phyloP scores from a whole-genome alignment of 2,329 filamentous ascomycete genomes.

The Aphanoascus verrucosus region DNA sequence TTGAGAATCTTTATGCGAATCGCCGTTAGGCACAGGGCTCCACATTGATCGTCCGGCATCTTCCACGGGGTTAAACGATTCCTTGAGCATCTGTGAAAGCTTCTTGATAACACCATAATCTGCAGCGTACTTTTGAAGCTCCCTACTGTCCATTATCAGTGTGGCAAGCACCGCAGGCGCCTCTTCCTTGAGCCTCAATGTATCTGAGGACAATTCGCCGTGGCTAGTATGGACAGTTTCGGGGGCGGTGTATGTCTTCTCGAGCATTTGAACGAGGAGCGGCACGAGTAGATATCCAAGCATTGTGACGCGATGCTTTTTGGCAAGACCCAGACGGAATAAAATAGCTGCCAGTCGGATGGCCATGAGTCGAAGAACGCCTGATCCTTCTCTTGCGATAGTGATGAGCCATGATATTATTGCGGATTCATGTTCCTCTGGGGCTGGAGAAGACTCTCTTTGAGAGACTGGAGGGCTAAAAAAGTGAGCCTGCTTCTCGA shows the following conservation, averaged over 20 bases:
- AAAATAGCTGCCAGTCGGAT: constrained; percentile 58
- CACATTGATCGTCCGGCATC: constrained; percentile 45
- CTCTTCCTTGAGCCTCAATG: constrained; percentile 53
- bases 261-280: constrained; percentile 56
- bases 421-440: constrained; percentile 56
- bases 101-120: constrained; percentile 56
- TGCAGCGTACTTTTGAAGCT: constrained; percentile 70
- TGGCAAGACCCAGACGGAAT: constrained; percentile 57
- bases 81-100: constrained; percentile 54
- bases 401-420: constrained; percentile 61
- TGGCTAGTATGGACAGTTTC: constrained; percentile 32
- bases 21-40: constrained; percentile 34
- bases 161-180: constrained; percentile 66
- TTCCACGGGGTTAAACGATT: constrained; percentile 51
- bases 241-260: constrained; percentile 38
- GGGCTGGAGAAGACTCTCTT: constrained; percentile 29
- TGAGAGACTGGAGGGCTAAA: constrained; percentile 27
- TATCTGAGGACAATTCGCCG: constrained; percentile 31
- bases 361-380: constrained; percentile 55
- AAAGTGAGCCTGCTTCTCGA: constrained; percentile 24
- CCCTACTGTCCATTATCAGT: constrained; percentile 65
- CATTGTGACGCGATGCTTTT: constrained; percentile 52
- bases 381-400: constrained; percentile 33
- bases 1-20: constrained; percentile 17
- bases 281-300: constrained; percentile 60